A percentile compares a stretch with the other conserved stretches of the same genome.
These are phyloP conservation scores for Ogataea salicorniae DNA, from an alignment of 805 yeast species.

Conservation along the genomic window DNA sequence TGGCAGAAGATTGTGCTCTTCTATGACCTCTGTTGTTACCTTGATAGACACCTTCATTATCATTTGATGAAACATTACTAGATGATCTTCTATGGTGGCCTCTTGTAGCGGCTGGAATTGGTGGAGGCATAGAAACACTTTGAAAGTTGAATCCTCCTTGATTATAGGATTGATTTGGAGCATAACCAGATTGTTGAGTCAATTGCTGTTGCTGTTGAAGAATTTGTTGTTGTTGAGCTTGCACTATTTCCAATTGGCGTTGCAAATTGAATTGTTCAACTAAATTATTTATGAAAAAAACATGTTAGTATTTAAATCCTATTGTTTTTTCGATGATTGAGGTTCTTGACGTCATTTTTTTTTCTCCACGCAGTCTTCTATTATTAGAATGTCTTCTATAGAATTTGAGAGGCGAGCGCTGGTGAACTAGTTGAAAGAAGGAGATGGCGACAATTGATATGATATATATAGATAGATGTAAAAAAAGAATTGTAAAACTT, in stretches of 20 bases:
- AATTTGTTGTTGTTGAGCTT: slow-evolving; percentile 87
- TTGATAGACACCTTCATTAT: slow-evolving; percentile 5
- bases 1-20: slow-evolving; percentile 39
- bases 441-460: not conserved
- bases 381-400: not conserved
- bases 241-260: slow-evolving; percentile 86
- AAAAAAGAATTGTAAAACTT: slow-evolving; percentile 22
- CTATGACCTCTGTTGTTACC: slow-evolving; percentile 34
- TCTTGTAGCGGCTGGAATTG: slow-evolving; percentile 26
- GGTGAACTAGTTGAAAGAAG: not conserved
- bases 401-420: too few species aligned
- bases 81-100: slow-evolving; percentile 30
- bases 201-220: slow-evolving; percentile 61
- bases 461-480: not conserved
- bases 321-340: not conserved
- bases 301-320: slow-evolving; percentile 9
- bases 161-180: slow-evolving; percentile 11
- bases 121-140: slow-evolving; percentile 23
- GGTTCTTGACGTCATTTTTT: not conserved
- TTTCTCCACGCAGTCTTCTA: not conserved
- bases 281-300: slow-evolving; percentile 11
- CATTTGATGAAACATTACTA: slow-evolving; percentile 17
- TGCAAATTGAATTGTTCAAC: slow-evolving; percentile 85
- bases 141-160: slow-evolving; percentile 18
- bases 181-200: slow-evolving; percentile 23